Conservation (phyloP, 2,329 filamentous ascomycete genomes). For the Gaeumannomyces sp. region DNA sequence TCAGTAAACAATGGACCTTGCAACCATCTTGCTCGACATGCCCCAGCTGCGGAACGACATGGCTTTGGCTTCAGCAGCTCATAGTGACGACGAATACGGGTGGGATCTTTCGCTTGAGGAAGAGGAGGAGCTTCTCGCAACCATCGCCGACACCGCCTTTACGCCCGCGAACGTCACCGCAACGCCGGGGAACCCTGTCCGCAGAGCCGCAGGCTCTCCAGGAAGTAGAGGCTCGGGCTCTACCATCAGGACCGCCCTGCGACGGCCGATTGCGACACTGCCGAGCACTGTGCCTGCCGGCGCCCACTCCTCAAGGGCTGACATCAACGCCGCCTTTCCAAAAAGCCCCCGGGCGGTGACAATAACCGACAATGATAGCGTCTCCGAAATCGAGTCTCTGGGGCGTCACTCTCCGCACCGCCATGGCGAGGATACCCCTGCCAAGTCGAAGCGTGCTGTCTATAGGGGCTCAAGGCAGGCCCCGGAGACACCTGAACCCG, state of each 20-base stretch:
- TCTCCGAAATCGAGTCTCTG: conserved; percentile 4
- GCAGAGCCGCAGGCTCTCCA: background rate
- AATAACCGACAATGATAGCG: conserved; percentile 4
- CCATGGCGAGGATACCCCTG: conserved; percentile 9
- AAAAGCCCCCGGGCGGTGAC: background rate
- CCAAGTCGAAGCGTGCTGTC: background rate
- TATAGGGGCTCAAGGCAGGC: conserved; percentile 10
- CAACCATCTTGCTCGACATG: background rate
- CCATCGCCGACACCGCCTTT: conserved; percentile 10
- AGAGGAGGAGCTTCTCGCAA: conserved; percentile 32
- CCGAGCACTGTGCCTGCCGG: background rate
- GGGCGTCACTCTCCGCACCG: conserved; percentile 2
- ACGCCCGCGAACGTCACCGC: conserved; percentile 1
- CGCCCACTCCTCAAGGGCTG: background rate
- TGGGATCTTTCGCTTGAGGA: conserved; percentile 42
- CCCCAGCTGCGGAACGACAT: conserved; percentile 4
- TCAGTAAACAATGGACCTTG: background rate
- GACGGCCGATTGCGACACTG: background rate
- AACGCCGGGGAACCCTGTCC: background rate
- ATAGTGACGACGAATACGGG: conserved; percentile 38
- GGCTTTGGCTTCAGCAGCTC: conserved; percentile 15
- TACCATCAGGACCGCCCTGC: conserved; percentile 4
- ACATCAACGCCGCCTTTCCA: conserved; percentile 1
- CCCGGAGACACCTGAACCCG: conserved; percentile 1
- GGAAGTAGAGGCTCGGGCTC: conserved; percentile 5